These are phyloP conservation scores for Corymbia calophylla DNA, from an alignment of 441 rosid genomes.

Conservation along the genomic window DNA sequence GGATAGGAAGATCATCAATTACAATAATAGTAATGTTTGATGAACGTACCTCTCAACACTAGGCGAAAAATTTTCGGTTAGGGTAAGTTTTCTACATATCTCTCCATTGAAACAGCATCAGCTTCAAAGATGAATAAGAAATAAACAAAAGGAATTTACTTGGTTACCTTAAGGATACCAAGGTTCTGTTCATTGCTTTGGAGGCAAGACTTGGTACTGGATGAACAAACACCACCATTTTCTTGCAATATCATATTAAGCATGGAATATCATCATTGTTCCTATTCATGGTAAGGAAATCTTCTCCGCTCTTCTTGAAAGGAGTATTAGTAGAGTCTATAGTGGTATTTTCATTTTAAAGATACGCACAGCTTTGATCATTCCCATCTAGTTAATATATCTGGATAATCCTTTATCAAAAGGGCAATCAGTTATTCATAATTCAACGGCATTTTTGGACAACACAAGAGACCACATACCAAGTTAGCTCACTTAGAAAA, in stretches of 20 bases:
- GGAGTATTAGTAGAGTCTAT: not conserved
- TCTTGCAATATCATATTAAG: not conserved
- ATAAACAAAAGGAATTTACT: not conserved
- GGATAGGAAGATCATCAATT: not conserved
- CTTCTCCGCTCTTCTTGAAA: not conserved
- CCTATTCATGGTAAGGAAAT: not conserved
- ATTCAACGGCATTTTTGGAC: too few species aligned
- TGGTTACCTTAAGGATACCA: not conserved
- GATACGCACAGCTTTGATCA: accelerated
- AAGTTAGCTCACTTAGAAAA: too few species aligned
- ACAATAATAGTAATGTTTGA: accelerated
- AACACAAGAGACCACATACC: too few species aligned
- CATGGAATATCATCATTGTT: not conserved
- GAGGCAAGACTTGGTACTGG: not conserved
- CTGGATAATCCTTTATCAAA: too few species aligned
- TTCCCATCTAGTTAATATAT: too few species aligned
- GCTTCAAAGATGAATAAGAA: not conserved
- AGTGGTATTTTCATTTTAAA: not conserved
- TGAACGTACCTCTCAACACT: not conserved
- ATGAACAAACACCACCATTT: not conserved
- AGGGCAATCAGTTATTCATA: too few species aligned
- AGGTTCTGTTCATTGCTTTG: not conserved
- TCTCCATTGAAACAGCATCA: accelerated
- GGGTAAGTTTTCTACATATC: not conserved
- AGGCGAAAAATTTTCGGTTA: not conserved